Percentiles rank a stretch among this genome's conserved stretches.
phyloP scores from a whole-genome alignment of 768 basidiomycete genomes.

The Gloeostereum incarnatum region DNA sequence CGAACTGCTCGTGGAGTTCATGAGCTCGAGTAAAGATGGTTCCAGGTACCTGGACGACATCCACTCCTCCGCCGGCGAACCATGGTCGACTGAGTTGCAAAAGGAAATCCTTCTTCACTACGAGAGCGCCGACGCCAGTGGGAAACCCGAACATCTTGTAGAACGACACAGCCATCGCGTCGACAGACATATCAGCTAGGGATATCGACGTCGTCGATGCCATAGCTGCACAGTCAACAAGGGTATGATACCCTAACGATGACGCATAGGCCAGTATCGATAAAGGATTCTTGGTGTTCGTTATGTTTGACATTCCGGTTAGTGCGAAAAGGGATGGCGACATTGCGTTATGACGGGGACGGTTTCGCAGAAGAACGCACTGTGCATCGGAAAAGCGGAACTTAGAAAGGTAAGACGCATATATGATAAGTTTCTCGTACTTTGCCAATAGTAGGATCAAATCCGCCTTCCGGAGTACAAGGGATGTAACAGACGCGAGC shows the following conservation, averaged over 20 bases:
- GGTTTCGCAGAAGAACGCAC: conserved; percentile 44
- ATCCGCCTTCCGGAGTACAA: conserved; percentile 55
- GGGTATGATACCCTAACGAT: conserved; percentile 59
- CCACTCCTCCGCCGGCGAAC: conserved; percentile 80
- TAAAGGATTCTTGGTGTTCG: conserved; percentile 64
- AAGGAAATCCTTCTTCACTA: conserved; percentile 66
- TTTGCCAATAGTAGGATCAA: conserved; percentile 49
- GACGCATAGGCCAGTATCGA: conserved; percentile 56
- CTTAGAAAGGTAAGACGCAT: conserved; percentile 7
- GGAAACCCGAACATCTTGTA: conserved; percentile 92
- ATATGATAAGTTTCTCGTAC: conserved; percentile 25
- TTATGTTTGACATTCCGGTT: conserved; percentile 77
- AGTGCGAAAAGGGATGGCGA: conserved; percentile 60
- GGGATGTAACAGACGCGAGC: conserved; percentile 56
- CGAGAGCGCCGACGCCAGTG: conserved; percentile 73
- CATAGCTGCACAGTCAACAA: conserved; percentile 79
- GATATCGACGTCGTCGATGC: conserved; percentile 66
- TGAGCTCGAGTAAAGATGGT: conserved; percentile 49
- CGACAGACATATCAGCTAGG: conserved; percentile 55
- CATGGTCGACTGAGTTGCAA: conserved; percentile 57
- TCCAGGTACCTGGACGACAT: conserved; percentile 79
- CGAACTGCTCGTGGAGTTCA: conserved; percentile 65
- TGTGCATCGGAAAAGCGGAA: conserved; percentile 23
- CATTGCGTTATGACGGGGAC: conserved; percentile 31
- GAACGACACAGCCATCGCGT: conserved; percentile 78